Base-by-base conservation (phyloP, 257 asterid species). In the Solanum chaucha region DNA sequence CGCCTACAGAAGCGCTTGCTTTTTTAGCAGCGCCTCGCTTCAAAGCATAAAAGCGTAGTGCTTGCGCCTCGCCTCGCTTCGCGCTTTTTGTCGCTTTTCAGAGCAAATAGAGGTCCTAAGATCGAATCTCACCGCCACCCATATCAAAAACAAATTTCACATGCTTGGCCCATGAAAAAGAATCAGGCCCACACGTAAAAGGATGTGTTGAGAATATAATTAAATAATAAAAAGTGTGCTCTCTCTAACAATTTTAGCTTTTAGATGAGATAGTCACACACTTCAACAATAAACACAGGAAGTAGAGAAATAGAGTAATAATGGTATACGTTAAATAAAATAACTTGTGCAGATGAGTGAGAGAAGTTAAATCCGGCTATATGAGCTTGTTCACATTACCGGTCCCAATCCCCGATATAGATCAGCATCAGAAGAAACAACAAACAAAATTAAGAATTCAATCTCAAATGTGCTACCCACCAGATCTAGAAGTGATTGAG, bases 401-500 rank as follows among this genome's bases (percentile, higher is more conserved):
- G 1, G 80, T 71, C 44, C 26, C 46, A 34, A 71, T 38, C 44
- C 44, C 14, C 8, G 32, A 35, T 72, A 72, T 35, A 19, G 65
- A 80, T 51, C 28, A 80, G 68, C 38, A 48, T 80, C 68, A 46
- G 85, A 80, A 80, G 68, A 48, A 41, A 48, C 44, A 80, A 80
- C 26, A 48, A 80, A 80, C 58, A 80, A 80, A 48, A 48, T 80
- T 46, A 80, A 28, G 85, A 80, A 28, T 28, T 48, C 13, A 28
- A 8, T 80, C 6, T 78, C 26, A 17, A 46, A 38, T 28, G 28
- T 48, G 41, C 35, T 26, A 92, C 97, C 72, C 86, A 97, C 99
- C 98, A 94, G 85, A 89, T 97, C 93, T 55, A 97, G 96, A 91
- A 97, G 88, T 44, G 93, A 86, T 89, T 95, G 95, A 87, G 92